Base-by-base conservation (phyloP, 768 basidiomycete species). In the Kockovaella imperatae region DNA sequence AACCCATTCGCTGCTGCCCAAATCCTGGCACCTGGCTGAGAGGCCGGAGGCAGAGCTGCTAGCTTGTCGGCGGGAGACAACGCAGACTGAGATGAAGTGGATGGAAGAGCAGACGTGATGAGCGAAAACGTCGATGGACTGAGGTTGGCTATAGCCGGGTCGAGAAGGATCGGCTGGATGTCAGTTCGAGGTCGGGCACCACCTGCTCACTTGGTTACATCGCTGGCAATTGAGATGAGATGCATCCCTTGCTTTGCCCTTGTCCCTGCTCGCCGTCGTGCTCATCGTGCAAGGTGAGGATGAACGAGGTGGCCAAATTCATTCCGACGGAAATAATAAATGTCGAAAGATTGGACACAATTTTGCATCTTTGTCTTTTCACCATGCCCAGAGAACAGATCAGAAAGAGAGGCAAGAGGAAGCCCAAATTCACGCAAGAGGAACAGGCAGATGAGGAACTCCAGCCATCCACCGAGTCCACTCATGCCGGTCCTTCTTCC, bases 91-190 rank as follows among this genome's bases (percentile, higher is more conserved):
- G 40, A 75, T 18, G 53, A 35, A 4, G 53, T 70, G 3, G 78
- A 73, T 28, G 80, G 73, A 13, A 79, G 77, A 31, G 85, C 82
- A 15, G 86, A 81, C 18, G 81, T 80, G 56, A 93, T 83, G 75
- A 86, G 82, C 67, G 89, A 86, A 72, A 89, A 87, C 24, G 85
- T 82, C 13, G 88, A 86, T 18, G 85, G 87, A 4, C 85, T 80
- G 47, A 93, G 75, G 66, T 88, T 84, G 41, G 85, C 77, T 13
- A 95, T 75, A n/a, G 89, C 90, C n/a, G 82, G 83, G 75, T 96
- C 91, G 58, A 89, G 78, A 80, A 88, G 83, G 28, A 95, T 74
- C 5, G 86, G 87, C 64, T 91, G 42, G 36, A 38, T 10, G 36
- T n/a, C n/a, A n/a, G 36, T 38, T 20, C 10, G 18, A 20, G 8